A percentile compares a stretch with the other conserved stretches of the same genome.
Conservation (phyloP, 169 alveolate species). For the Perkinsus olseni region DNA sequence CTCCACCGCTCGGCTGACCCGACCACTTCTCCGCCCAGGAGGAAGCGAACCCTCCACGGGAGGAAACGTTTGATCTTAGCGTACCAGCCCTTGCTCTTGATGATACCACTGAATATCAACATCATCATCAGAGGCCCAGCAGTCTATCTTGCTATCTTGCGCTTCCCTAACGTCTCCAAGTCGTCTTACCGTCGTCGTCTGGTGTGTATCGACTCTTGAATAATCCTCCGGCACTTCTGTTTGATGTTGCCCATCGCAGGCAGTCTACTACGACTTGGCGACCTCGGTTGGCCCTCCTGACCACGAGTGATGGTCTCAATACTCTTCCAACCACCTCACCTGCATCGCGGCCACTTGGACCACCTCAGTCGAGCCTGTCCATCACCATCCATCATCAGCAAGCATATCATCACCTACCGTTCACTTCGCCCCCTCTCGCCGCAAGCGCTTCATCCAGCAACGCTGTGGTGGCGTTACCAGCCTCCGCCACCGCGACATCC, state of each 20-base stretch:
- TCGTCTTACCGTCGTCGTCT: not conserved
- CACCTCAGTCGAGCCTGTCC: too few species aligned
- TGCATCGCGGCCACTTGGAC: too few species aligned
- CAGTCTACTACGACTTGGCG: too few species aligned
- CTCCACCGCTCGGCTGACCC: not conserved
- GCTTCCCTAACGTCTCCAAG: too few species aligned
- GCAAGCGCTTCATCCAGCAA: not conserved
- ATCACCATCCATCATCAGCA: too few species aligned
- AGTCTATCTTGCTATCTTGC: not conserved
- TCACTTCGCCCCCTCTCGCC: not conserved
- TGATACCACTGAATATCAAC: not conserved
- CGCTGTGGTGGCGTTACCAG: not conserved
- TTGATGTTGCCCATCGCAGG: not conserved
- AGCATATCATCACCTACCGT: not conserved
- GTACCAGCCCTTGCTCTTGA: not conserved
- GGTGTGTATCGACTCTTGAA: not conserved
- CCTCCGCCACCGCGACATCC: not conserved
- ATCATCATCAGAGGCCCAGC: not conserved
- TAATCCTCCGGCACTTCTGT: not conserved
- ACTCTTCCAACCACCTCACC: too few species aligned
- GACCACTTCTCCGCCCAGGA: not conserved
- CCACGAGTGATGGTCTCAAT: too few species aligned
- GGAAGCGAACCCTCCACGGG: not conserved
- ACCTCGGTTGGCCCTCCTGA: too few species aligned
- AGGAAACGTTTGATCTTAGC: not conserved